Evolutionary conservation across 768 basidiomycete genomes (phyloP), one percentile per base, ranked within the genome.

Genomic region (Lenzites betulinus): DNA sequence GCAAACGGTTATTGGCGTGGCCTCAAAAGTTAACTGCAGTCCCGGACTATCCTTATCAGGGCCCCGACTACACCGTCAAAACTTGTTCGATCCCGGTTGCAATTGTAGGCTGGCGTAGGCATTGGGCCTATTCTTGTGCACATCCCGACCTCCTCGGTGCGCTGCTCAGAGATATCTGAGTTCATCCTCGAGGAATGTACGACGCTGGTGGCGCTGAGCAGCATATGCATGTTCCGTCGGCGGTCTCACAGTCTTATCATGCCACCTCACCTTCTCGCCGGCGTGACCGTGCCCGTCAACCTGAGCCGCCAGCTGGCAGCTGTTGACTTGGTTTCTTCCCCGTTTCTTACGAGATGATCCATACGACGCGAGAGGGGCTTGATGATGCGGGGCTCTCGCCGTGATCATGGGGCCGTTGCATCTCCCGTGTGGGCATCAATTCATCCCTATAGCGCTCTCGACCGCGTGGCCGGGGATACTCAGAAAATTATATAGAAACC

Each of bases 361-460:
- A 54, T 50, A 60, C 53, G 53, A 46, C 30, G 12, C 47, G 13
- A 39, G n/a, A n/a, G 53, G n/a, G 22, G 13, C 23, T 18, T 48
- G 22, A 22, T 55, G 60, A 61, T 61, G 60, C 8, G 25, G 47
- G 28, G 33, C 48, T 20, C 33, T n/a, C 28, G 41, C 15, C 26
- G 47, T 49, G 53, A 56, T 61, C 60, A 61, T 61, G 60, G 47
- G 60, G 51, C 47, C 59, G 23, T n/a, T 22, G 22, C 51, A 15
- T 25, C 9, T 53, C 9, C 38, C 38, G 47, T 26, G 42, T 60
- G 23, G 39, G 48, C 48, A 60, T 60, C 59, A 60, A 50, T 11
- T 38, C 52, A 33, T n/a, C n/a, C n/a, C n/a, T n/a, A n/a, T 33
- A 33, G 30, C 20, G 28, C 26, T 16, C 23, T 23, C 51, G 43